Evolutionary conservation across 2,329 filamentous ascomycete genomes (phyloP), one percentile per base, ranked within the genome.

Genomic region (Diaporthe sp.): DNA sequence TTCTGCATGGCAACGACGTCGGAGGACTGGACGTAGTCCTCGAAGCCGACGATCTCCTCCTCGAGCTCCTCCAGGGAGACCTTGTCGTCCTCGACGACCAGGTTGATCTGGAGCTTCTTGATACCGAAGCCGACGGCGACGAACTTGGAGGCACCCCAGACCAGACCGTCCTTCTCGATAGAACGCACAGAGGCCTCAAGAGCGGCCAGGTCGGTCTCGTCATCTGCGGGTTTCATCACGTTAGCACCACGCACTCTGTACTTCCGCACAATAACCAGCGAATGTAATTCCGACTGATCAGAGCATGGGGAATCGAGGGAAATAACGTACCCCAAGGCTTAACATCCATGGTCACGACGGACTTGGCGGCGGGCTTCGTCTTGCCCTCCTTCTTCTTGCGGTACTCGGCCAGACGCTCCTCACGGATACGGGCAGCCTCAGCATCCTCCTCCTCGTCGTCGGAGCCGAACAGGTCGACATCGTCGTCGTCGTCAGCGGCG

Each of bases 101-200:
- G 88, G 93, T 95, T 98, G 90, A 99, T 98, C 92, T 98, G 96
- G 79, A 99, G 93, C 92, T 98, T 98, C 91, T 94, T 97, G 90
- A 99, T 97, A 90, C 97, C 97, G 91, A 95, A 99, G 83, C 96
- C 96, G 82, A 99, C 93, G 79, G 96, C 86, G 71, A 98, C 93
- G 79, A 98, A 89, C 90, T 97, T 94, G 86, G 94, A 96, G 79
- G 90, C 92, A 92, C 96, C 96, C 97, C 97, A 99, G 79, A 97
- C 93, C 78, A 99, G 94, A 88, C 97, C 97, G 68, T 98, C 96
- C 90, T 94, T 92, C 87, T 96, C 92, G 81, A 98, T 96, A 79
- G 88, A 86, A 82, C 95, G 94, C 81, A 98, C 96, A 79, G 93
- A 89, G 44, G 87, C 89, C 89, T 98, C 95, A 77, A 99, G 89